Evolutionary conservation across 805 yeast species (phyloP), one percentile per base, ranked within the genome.

Genomic region (Lipomyces chichibuensis): DNA sequence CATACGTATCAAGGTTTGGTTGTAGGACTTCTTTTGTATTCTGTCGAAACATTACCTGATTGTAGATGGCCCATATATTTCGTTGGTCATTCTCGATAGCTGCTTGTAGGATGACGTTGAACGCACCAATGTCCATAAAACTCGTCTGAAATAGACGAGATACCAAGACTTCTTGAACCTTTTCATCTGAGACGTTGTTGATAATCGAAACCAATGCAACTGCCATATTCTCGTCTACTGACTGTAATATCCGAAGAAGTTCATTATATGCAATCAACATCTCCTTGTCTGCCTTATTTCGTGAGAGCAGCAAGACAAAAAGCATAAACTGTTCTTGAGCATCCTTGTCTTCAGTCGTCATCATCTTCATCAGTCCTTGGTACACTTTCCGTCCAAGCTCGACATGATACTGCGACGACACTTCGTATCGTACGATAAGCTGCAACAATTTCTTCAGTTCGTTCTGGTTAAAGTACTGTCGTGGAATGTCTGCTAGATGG

Each of bases 1-100:
- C 71, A 23, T 69, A 69, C n/a, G 71, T 69, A 52, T 69, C 71
- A 25, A 69, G 20, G 23, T 64, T 57, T 17, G 71, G 71, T 8
- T 51, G 63, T 4, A 66, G 58, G 9, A 8, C 7, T 5, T 14
- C 11, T 14, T 23, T 52, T 23, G n/a, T 14, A 0, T 13, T 25
- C 11, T 25, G 13, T 14, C 13, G 11, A 13, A 49, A 57, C 14
- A 65, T 14, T 7, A 59, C 53, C 13, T 43, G 52, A 46, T 59
- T 53, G 39, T 66, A 67, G 7, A 63, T 35, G 9, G 37, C 20
- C 71, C 71, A 69, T 13, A 69, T 51, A 29, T 62, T 67, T 11
- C 53, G 49, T 55, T 61, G 65, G 32, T 53, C 46, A 29, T 54
- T 37, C 52, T 69, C 71, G 25, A 69, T 55, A 3, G 71, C 71